Percentiles rank a stretch among this genome's conserved stretches.
Evolutionary conservation across 1,284 basidiomycete genomes (phyloP).

Genomic region (Moesziomyces antarcticus): DNA sequence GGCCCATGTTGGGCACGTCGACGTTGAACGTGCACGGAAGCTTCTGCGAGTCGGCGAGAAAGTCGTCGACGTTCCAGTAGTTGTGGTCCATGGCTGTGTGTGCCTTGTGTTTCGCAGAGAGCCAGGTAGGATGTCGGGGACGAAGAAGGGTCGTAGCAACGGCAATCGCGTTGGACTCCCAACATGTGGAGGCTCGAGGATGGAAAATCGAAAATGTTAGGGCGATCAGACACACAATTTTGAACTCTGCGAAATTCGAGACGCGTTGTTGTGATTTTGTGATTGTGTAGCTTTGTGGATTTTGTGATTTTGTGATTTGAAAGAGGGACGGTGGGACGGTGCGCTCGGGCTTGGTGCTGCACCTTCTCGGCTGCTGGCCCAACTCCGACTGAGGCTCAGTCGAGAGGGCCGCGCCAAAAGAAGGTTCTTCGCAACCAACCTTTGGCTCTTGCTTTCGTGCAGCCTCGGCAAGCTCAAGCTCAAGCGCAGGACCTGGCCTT

Average conservation of each 20-base stretch:
- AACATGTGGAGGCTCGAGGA: too few relatives aligned
- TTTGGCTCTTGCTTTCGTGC: too few relatives aligned
- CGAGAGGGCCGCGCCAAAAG: neutral
- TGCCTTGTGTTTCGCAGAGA: neutral
- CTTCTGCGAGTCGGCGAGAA: slow-evolving; percentile 58
- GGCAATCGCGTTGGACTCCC: too few relatives aligned
- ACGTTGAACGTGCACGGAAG: slow-evolving; percentile 62
- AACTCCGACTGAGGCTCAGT: neutral
- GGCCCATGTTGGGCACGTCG: slow-evolving; percentile 63
- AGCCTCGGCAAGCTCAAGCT: too few relatives aligned
- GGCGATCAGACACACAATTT: too few relatives aligned
- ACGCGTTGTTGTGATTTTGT: neutral
- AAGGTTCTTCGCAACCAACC: neutral
- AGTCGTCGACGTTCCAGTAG: slow-evolving; percentile 64
- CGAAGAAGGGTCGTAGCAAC: neutral
- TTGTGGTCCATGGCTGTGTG: slow-evolving; percentile 52
- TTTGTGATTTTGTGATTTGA: neutral
- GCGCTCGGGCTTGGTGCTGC: neutral
- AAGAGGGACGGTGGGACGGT: too few relatives aligned
- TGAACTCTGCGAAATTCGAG: too few relatives aligned
- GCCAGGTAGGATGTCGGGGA: neutral
- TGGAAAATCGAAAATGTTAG: too few relatives aligned
- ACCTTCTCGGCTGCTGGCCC: neutral
- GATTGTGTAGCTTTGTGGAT: neutral
- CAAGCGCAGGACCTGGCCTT: too few relatives aligned